Conservation (phyloP, 352 stramenopile genomes). For the Phytophthora hybrid region DNA sequence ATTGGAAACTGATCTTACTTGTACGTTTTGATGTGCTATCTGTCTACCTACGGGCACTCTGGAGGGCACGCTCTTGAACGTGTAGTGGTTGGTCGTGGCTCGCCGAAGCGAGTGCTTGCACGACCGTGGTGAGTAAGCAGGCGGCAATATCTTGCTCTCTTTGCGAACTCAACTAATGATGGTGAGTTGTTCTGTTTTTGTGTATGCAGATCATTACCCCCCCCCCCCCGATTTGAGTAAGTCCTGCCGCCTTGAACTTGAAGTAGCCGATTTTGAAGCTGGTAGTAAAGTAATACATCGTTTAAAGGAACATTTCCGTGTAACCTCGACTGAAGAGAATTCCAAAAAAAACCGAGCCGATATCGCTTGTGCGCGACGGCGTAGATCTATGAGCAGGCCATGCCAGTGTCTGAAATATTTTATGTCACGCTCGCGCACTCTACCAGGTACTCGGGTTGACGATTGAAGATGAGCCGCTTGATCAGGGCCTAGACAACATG, state of each 20-base stretch:
- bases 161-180: neutral
- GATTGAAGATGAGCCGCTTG: too few relatives aligned
- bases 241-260: neutral
- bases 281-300: neutral
- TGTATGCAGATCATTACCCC: too few relatives aligned
- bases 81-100: neutral
- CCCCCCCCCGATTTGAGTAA: too few relatives aligned
- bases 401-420: constrained; percentile 12
- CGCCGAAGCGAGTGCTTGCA: neutral
- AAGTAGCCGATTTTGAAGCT: neutral
- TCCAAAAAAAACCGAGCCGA: neutral
- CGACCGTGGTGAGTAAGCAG: neutral
- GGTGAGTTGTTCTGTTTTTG: neutral
- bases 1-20: neutral
- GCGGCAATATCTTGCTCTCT: neutral
- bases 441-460: too few relatives aligned
- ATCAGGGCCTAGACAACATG: too few relatives aligned
- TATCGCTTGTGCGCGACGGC: neutral
- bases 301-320: constrained; percentile 3
- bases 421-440: neutral
- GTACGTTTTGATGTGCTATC: neutral
- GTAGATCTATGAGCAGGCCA: constrained; percentile 3
- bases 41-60: neutral
- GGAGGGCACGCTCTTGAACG: neutral
- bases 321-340: constrained; percentile 4